Conservation (phyloP, 371 early-diverging fungal genomes). For the Synchytrium microbalum region DNA sequence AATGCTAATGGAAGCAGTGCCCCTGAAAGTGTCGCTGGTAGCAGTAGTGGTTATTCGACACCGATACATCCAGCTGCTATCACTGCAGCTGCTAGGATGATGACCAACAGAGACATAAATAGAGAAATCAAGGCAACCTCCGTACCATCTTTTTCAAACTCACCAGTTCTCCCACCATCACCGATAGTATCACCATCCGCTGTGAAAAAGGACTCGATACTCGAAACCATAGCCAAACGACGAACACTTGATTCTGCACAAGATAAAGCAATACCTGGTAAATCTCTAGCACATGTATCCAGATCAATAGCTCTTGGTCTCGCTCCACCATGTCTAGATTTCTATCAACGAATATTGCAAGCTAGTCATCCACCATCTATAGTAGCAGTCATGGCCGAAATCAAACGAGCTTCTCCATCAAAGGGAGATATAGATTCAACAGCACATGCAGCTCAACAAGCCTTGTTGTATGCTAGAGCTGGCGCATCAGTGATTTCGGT, state of each 20-base stretch:
- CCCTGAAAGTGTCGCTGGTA: too few relatives aligned
- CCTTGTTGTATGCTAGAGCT: conserved; percentile 72
- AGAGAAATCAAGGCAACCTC: not conserved
- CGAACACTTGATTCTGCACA: conserved; percentile 69
- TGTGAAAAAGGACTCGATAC: conserved; percentile 22
- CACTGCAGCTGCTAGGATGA: too few relatives aligned
- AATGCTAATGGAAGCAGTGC: not conserved
- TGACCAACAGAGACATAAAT: too few relatives aligned
- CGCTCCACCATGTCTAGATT: conserved; percentile 71
- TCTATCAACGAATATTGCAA: conserved; percentile 57
- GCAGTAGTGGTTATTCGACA: too few relatives aligned
- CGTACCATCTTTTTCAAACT: not conserved
- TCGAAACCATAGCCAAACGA: conserved; percentile 60
- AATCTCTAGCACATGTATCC: conserved; percentile 56
- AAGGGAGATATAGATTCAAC: conserved; percentile 80
- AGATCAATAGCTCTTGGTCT: conserved; percentile 58
- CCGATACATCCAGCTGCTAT: not conserved
- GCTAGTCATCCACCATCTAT: conserved; percentile 24
- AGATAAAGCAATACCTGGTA: conserved; percentile 67
- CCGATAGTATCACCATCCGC: conserved; percentile 8
- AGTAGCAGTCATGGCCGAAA: conserved; percentile 84
- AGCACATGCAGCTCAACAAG: conserved; percentile 80
- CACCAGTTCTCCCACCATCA: too few relatives aligned
- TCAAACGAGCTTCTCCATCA: conserved; percentile 96
- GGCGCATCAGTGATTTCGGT: conserved; percentile 92